Percentiles rank a stretch among this genome's conserved stretches.
phyloP scores from a whole-genome alignment of 2,329 filamentous ascomycete species.

The Lachnum nothofagi region DNA sequence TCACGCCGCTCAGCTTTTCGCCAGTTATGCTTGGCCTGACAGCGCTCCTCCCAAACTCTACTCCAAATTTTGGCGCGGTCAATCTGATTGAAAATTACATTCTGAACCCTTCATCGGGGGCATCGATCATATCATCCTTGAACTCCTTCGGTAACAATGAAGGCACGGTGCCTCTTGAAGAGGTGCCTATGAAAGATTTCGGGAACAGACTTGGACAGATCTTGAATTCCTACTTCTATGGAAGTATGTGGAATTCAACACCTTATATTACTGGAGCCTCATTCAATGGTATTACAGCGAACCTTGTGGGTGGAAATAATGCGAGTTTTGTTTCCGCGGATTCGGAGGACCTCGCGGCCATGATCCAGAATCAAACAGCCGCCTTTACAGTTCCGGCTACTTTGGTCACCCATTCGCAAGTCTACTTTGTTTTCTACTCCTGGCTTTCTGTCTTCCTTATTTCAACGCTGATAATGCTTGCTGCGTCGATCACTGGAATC shows the following conservation, averaged over 20 bases:
- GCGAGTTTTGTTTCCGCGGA: conserved; percentile 16
- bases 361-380: conserved; percentile 21
- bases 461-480: conserved; percentile 20
- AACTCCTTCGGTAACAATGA: conserved; percentile 11
- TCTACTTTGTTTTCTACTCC: conserved; percentile 18
- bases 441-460: conserved; percentile 21
- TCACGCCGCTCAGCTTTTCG: conserved; percentile 23
- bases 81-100: conserved; percentile 23
- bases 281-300: conserved; percentile 11
- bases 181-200: conserved; percentile 15
- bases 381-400: conserved; percentile 21
- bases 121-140: conserved; percentile 8
- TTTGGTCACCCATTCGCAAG: conserved; percentile 7
- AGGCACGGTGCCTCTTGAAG: conserved; percentile 8
- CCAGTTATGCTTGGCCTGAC: conserved; percentile 18
- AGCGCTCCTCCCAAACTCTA: conserved; percentile 17
- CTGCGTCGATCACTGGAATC: conserved; percentile 14
- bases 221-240: conserved; percentile 19
- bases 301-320: conserved; percentile 15
- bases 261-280: conserved; percentile 16
- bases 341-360: conserved; percentile 9
- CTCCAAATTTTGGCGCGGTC: conserved; percentile 10
- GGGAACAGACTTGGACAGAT: conserved; percentile 22
- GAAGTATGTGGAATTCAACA: conserved; percentile 21
- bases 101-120: conserved; percentile 13